phyloP scores from a whole-genome alignment of 2,329 filamentous ascomycete genomes.

The Aspergillus novofumigatus region DNA sequence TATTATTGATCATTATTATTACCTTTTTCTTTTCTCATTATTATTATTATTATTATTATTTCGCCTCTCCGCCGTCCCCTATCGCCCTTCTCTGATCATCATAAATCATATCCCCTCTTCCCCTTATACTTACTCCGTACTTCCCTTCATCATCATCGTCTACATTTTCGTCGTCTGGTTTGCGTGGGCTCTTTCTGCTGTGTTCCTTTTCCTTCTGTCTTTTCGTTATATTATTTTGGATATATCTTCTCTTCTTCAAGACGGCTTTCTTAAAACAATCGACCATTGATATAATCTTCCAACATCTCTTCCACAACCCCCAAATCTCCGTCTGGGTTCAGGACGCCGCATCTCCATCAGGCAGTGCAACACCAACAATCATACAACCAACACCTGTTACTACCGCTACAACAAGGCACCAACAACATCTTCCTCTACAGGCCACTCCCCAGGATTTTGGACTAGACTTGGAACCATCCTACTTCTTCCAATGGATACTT shows the following conservation, averaged over 20 bases:
- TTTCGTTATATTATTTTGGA: slow-evolving; percentile 6
- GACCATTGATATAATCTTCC: slow-evolving; percentile 9
- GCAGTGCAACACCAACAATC: background rate
- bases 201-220: slow-evolving; percentile 6
- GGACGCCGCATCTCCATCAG: background rate
- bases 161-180: background rate
- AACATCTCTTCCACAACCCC: slow-evolving; percentile 2
- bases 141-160: background rate
- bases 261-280: slow-evolving; percentile 7
- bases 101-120: background rate
- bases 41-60: background rate
- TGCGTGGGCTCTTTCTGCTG: slow-evolving; percentile 1
- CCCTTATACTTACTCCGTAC: background rate
- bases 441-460: slow-evolving; percentile 13
- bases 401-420: background rate
- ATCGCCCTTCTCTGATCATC: background rate
- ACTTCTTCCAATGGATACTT: slow-evolving; percentile 21
- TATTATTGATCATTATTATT: background rate
- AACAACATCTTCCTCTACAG: background rate
- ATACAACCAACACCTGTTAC: background rate
- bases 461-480: slow-evolving; percentile 2
- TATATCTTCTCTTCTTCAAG: slow-evolving; percentile 15
- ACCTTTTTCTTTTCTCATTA: background rate
- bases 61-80: background rate
- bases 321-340: background rate